Percentiles rank a stretch among this genome's conserved stretches.
phyloP scores from a whole-genome alignment of 371 early-diverging fungal genomes.

The Zopfochytrium polystomum region DNA sequence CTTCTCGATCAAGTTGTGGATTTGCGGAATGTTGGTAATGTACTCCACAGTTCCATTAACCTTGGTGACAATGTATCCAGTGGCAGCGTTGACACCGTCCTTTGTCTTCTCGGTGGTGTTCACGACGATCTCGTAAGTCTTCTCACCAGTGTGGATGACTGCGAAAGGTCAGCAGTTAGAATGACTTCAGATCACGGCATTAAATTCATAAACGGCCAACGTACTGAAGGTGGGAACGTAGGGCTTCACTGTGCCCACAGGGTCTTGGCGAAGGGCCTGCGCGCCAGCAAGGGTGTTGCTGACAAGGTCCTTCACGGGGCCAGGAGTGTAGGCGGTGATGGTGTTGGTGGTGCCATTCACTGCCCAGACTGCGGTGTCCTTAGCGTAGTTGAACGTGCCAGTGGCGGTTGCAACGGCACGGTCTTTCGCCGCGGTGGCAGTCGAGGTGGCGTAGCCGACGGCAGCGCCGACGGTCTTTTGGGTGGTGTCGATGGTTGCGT shows the following conservation, averaged over 20 bases:
- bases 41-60: slow-evolving; percentile 54
- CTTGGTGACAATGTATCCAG: slow-evolving; percentile 55
- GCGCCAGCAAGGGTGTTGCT: slow-evolving; percentile 52
- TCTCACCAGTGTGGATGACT: slow-evolving; percentile 55
- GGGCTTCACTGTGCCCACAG: slow-evolving; percentile 56
- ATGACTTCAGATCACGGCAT: no score
- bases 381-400: slow-evolving; percentile 19
- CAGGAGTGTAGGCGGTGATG: slow-evolving; percentile 43
- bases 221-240: slow-evolving; percentile 44
- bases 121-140: slow-evolving; percentile 41
- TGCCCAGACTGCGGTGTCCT: slow-evolving; percentile 31
- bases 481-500: slow-evolving; percentile 20
- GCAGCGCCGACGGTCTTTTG: slow-evolving; percentile 14
- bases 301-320: slow-evolving; percentile 46
- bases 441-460: slow-evolving; percentile 7
- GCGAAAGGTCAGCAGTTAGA: no score
- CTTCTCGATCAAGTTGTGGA: slow-evolving; percentile 56
- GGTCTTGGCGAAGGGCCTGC: slow-evolving; percentile 52
- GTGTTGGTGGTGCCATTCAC: slow-evolving; percentile 44
- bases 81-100: slow-evolving; percentile 28
- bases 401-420: slow-evolving; percentile 11
- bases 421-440: slow-evolving; percentile 17
- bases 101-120: slow-evolving; percentile 21
- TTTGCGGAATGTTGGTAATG: slow-evolving; percentile 54
- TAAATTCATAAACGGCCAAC: no score